Percentiles rank a stretch among this genome's conserved stretches.
These are phyloP conservation scores for Triticum aestivum DNA, from an alignment of 176 grass and related monocot genomes.

Conservation along the genomic window IWGSC_CS_RefSeq_v2.1 NC_057808.1:462654341-462654840, in stretches of 20 bases:
- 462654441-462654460: neutral
- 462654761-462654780: neutral
- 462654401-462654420: neutral
- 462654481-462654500: neutral
- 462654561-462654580: neutral
- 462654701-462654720: too few species aligned
- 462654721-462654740: too few species aligned
- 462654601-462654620: neutral
- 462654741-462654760: neutral
- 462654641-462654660: neutral
- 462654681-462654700: neutral
- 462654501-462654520: neutral
- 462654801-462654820: too few species aligned
- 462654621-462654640: neutral
- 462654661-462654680: neutral
- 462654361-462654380: neutral
- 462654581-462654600: neutral
- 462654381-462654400: neutral
- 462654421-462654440: neutral
- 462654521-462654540: too few species aligned
- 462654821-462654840: too few species aligned
- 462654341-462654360: neutral
- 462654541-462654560: too few species aligned
- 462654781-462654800: neutral
- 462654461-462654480: neutral